Base-by-base conservation (phyloP, 2,329 filamentous ascomycete genomes). In the Drechslera avenae region DNA sequence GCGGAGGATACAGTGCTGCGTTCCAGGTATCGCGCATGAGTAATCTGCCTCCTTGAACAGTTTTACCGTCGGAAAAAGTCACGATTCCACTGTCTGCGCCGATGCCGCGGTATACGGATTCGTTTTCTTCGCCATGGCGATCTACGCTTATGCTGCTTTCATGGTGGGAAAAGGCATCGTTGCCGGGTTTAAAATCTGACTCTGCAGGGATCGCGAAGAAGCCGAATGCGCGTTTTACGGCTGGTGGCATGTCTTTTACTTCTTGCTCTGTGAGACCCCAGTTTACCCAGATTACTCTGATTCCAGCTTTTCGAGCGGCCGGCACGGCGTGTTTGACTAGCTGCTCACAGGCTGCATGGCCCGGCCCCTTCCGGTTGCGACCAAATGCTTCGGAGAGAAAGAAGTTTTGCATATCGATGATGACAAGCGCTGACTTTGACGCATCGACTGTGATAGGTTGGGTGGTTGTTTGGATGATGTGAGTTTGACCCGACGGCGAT, bases 321-420 rank as follows among this genome's bases (percentile, higher is more conserved):
- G 73, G 68, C n/a, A 76, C 73, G 13, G 71, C 73, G 33, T 68
- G 59, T 10, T 59, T 47, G n/a, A 71, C 42, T 4, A 75, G 64
- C 6, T 71, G 53, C 3, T 69, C 52, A 16, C 68, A 68, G 4
- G 68, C 69, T 0, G 31, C 18, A 41, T 69, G 68, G 7, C 68
- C 65, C 0, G 62, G 40, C 5, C 59, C 55, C 14, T 39, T 37
- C 7, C 19, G 21, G 6, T 41, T 30, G 17, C 60, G 63, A 9
- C 68, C 67, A 7, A 70, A 63, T 1, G 60, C 39, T 13, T 58
- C 41, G 4, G 60, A 66, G 36, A 77, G 67, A 57, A 77, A 77
- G 61, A 74, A 76, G 58, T 76, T 77, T 50, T 77, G 75, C 75
- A 76, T 76, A 58, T 76, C 74, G 50, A 77, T 73, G 39, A 77